These are phyloP conservation scores for Achaetomium macrosporum DNA, from an alignment of 2,329 filamentous ascomycete genomes.

Conservation along the genomic window DNA sequence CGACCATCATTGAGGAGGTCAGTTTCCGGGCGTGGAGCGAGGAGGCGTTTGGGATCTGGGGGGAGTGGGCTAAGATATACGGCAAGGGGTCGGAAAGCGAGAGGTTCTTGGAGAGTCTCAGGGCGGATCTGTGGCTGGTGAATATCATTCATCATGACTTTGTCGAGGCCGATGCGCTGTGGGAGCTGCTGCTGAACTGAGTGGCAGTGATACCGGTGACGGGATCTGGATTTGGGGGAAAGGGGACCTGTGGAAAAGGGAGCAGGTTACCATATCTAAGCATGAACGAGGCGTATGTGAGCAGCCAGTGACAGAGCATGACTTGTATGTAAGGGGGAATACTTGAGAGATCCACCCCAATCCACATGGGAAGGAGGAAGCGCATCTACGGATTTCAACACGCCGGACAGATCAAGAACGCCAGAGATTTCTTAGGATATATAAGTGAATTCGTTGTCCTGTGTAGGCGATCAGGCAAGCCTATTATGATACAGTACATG, in stretches of 20 bases:
- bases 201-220: neutral
- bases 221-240: neutral
- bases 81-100: slow-evolving; percentile 65
- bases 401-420: no score
- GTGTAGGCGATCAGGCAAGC: no score
- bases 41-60: slow-evolving; percentile 93
- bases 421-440: no score
- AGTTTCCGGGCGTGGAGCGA: slow-evolving; percentile 92
- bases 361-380: no score
- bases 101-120: slow-evolving; percentile 61
- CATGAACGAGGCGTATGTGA: no score
- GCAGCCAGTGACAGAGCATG: no score
- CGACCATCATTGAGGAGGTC: slow-evolving; percentile 93
- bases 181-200: slow-evolving; percentile 54
- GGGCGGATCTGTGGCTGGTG: slow-evolving; percentile 76
- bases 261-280: neutral
- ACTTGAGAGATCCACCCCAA: no score
- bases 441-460: no score
- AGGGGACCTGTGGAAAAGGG: neutral
- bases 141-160: slow-evolving; percentile 84
- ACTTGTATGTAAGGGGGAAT: no score
- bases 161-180: slow-evolving; percentile 64
- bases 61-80: slow-evolving; percentile 88
- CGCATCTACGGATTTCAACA: no score
- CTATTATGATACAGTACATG: no score